phyloP scores from a whole-genome alignment of 2,329 filamentous ascomycete species.

The Leptographium procerum region DNA sequence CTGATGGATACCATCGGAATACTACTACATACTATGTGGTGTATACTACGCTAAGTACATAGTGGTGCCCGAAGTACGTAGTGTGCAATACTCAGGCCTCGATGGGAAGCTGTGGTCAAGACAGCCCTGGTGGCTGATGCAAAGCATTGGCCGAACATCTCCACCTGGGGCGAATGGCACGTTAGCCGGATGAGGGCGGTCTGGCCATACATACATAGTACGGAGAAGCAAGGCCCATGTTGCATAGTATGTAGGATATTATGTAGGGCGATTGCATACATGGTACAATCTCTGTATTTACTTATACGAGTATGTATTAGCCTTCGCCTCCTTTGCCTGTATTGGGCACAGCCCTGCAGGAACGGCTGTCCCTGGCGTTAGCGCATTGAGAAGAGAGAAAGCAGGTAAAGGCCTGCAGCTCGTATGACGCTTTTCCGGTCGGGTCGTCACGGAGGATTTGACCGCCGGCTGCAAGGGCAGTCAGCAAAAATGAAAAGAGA shows the following conservation, averaged over 20 bases:
- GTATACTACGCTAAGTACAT: too few species aligned
- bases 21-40: too few species aligned
- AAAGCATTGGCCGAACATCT: neutral
- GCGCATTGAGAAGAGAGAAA: neutral
- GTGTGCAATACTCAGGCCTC: too few species aligned
- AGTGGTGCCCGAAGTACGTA: too few species aligned
- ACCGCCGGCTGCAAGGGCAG: neutral
- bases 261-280: too few species aligned
- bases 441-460: neutral
- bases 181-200: neutral
- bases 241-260: too few species aligned
- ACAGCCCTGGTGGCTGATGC: too few species aligned
- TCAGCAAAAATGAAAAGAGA: too few species aligned
- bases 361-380: neutral
- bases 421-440: neutral
- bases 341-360: neutral
- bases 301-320: neutral
- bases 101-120: too few species aligned
- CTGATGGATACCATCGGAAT: neutral
- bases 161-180: neutral
- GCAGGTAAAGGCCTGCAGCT: neutral
- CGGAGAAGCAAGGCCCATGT: neutral
- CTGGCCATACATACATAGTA: too few species aligned
- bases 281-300: too few species aligned
- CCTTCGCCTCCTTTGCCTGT: neutral